Evolutionary conservation across 192 early-diverging fungal genomes (phyloP), one percentile per base, ranked within the genome.

Genomic region (Linnemannia schmuckeri): DNA sequence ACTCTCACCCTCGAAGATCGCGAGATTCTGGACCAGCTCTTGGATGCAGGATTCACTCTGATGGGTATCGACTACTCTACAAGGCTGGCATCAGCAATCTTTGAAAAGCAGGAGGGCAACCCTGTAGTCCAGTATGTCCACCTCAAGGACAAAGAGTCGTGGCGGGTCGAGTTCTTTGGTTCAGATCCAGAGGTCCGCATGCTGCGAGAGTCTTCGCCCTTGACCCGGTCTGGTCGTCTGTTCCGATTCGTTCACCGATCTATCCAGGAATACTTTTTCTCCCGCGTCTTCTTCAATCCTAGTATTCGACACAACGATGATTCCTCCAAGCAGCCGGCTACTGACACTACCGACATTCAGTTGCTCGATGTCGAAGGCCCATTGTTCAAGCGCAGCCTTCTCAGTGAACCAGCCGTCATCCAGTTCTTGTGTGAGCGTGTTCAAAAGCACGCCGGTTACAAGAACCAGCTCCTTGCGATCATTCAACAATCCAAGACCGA

Each of bases 401-500:
- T 49, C 40, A 30, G 15, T 1, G 71, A 73, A 6, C 71, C 71
- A 13, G 13, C 71, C 8, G 20, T 73, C 12, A 24, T 49, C 44
- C 71, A n/a, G 37, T 73, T 73, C 71, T 44, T 73, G 10, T 40
- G 41, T 24, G 71, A 73, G 20, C 71, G 71, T 5, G 70, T 42
- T 13, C 20, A 70, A 18, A 20, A 40, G 35, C 20, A 42, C 0
- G 0, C 68, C n/a, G 24, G 7, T 1, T 70, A 37, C 10, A 18
- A 42, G 37, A 27, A 41, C 4, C 22, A 70, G 20, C 70, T 70
- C 10, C 70, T 5, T 33, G 70, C 70, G 0, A 12, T 70, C 37
- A 70, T 70, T 18, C 4, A 70, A 27, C 37, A 3, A n/a, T 70
- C 70, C 70, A 70, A 70, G 40, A 40, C 38, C 40, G 70, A 42